These are phyloP conservation scores for Coemansia sp. DNA, from an alignment of 192 early-diverging fungal genomes.

Conservation along the genomic window DNA sequence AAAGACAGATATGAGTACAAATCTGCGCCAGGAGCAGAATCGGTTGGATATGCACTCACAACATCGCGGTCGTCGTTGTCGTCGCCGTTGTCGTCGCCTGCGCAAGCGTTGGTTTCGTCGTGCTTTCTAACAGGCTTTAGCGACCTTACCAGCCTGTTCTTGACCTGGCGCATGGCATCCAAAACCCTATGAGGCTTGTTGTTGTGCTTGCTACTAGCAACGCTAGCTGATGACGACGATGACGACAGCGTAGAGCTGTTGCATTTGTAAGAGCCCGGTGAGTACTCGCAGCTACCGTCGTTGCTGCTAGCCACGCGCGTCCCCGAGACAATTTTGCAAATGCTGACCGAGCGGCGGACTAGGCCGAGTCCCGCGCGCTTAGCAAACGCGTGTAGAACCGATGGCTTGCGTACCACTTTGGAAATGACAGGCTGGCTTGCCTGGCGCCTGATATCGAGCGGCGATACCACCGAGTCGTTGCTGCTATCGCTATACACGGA, in stretches of 20 bases:
- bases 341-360: slow-evolving; percentile 49
- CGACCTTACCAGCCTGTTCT: slow-evolving; percentile 14
- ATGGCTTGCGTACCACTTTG: slow-evolving; percentile 29
- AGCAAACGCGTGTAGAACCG: slow-evolving; percentile 38
- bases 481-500: slow-evolving; percentile 26
- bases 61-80: slow-evolving; percentile 24
- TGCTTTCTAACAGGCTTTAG: slow-evolving; percentile 4
- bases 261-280: neutral
- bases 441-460: slow-evolving; percentile 5
- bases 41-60: slow-evolving; percentile 48
- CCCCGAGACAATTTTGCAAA: slow-evolving; percentile 39
- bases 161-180: slow-evolving; percentile 33
- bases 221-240: neutral
- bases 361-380: slow-evolving; percentile 47
- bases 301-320: neutral
- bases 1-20: slow-evolving; percentile 40
- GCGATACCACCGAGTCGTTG: slow-evolving; percentile 7
- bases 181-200: slow-evolving; percentile 22
- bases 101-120: neutral
- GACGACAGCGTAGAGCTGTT: slow-evolving; percentile 5
- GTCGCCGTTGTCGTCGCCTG: neutral
- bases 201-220: neutral
- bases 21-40: slow-evolving; percentile 29
- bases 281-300: neutral
- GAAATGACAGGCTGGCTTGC: slow-evolving; percentile 5